These are phyloP conservation scores for Cyanidioschyzon merolae DNA, from an alignment of 23 red algal species.

Conservation along the genomic window DNA sequence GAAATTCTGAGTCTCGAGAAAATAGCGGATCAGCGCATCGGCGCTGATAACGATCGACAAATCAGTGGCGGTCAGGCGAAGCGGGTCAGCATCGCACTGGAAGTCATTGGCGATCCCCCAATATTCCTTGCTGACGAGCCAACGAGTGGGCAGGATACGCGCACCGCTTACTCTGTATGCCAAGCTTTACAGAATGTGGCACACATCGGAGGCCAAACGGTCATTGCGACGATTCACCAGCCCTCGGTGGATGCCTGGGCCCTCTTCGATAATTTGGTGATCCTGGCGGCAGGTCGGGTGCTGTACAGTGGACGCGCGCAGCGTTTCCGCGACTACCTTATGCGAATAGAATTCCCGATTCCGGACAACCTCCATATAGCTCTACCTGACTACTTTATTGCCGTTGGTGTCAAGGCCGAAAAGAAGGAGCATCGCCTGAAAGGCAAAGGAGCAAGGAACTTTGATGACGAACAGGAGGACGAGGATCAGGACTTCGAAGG, in stretches of 20 bases:
- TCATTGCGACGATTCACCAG: constrained; percentile 43
- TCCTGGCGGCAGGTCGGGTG: constrained; percentile 20
- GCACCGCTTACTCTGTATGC: constrained; percentile 18
- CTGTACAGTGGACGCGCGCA: constrained; percentile 12
- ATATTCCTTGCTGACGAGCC: constrained; percentile 42
- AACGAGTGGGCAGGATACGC: constrained; percentile 30
- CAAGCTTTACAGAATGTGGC: constrained; percentile 28
- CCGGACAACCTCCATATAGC: not conserved
- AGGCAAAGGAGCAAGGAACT: not conserved
- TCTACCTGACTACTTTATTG: constrained; percentile 14
- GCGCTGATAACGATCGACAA: constrained; percentile 2
- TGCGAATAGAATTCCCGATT: not conserved
- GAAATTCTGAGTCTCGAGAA: constrained; percentile 23
- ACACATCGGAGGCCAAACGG: constrained; percentile 12
- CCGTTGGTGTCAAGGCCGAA: not conserved
- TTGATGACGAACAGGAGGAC: not conserved
- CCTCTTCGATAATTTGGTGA: constrained; percentile 30
- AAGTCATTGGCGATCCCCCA: constrained; percentile 19
- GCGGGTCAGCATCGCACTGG: constrained; percentile 21
- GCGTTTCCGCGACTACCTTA: not conserved
- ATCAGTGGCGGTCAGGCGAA: constrained; percentile 24
- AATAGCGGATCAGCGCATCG: constrained; percentile 19
- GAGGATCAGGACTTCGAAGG: not conserved
- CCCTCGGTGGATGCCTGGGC: constrained; percentile 31
- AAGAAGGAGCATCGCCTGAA: not conserved